Percentiles rank a stretch among this genome's conserved stretches.
Evolutionary conservation across 345 rosid genomes (phyloP).

Genomic region (Citrus mangshanensis): DNA sequence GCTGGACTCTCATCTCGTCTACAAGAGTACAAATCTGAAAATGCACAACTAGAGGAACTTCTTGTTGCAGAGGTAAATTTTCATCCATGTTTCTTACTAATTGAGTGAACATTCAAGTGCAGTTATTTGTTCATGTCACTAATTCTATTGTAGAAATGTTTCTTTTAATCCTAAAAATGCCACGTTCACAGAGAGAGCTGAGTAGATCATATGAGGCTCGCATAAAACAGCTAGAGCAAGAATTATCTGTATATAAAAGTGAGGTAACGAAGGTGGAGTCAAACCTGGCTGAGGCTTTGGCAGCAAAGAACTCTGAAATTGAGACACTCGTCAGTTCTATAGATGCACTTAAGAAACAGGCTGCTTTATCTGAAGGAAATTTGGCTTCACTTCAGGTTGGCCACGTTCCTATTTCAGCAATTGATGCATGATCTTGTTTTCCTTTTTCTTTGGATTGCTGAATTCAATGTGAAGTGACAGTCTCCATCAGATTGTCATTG

Average conservation of each 20-base stretch:
- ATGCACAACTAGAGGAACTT: slow-evolving; percentile 99
- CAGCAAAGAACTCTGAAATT: slow-evolving; percentile 92
- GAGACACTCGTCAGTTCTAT: slow-evolving; percentile 70
- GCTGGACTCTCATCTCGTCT: slow-evolving; percentile 96
- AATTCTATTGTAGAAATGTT: slow-evolving; percentile 13
- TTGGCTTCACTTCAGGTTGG: slow-evolving; percentile 89
- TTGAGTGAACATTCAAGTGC: slow-evolving; percentile 11
- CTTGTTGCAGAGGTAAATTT: slow-evolving; percentile 79
- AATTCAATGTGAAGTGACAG: neutral
- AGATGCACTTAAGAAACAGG: slow-evolving; percentile 81
- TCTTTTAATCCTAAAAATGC: slow-evolving; percentile 20
- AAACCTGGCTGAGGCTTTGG: slow-evolving; percentile 80
- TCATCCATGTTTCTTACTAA: neutral
- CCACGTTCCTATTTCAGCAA: slow-evolving; percentile 7
- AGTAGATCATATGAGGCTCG: slow-evolving; percentile 85
- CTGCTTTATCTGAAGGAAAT: slow-evolving; percentile 83
- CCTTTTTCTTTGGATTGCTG: neutral
- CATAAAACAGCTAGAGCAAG: slow-evolving; percentile 81
- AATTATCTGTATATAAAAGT: slow-evolving; percentile 65
- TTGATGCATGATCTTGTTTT: slow-evolving; percentile 4
- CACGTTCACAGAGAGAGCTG: slow-evolving; percentile 75
- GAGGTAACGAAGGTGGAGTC: slow-evolving; percentile 83
- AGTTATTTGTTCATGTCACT: neutral
- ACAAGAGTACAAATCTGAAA: slow-evolving; percentile 95
- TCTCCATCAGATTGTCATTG: neutral